Evolutionary conservation across 345 rosid species (phyloP).

Genomic region (Jatropha curcas): DNA sequence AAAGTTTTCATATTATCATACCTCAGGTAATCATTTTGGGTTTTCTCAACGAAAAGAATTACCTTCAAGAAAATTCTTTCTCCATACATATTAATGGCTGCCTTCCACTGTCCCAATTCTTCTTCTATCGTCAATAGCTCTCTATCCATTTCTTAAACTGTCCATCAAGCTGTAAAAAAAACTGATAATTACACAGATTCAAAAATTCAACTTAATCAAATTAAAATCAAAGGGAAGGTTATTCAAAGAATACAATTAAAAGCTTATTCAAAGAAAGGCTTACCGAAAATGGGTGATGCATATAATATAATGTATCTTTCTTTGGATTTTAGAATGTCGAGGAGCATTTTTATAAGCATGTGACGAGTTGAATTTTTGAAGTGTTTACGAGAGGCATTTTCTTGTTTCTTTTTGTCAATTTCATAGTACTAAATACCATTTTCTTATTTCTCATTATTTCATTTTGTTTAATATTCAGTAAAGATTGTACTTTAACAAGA

Average conservation of each 20-base stretch:
- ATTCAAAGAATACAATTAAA: too few species aligned
- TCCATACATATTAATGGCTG: constrained; percentile 50
- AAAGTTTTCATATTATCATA: constrained; percentile 17
- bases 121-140: constrained; percentile 37
- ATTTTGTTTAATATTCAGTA: too few species aligned
- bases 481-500: too few species aligned
- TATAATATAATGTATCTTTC: background rate
- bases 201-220: background rate
- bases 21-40: constrained; percentile 53
- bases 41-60: constrained; percentile 32
- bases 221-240: too few species aligned
- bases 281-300: background rate
- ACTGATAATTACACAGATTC: background rate
- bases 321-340: background rate
- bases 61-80: constrained; percentile 45
- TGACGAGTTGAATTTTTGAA: background rate
- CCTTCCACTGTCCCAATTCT: constrained; percentile 67
- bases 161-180: constrained; percentile 6
- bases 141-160: constrained; percentile 43
- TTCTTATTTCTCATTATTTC: too few species aligned
- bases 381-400: background rate
- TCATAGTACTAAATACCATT: too few species aligned
- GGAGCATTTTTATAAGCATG: background rate
- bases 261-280: constrained; percentile 11
- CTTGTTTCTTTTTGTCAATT: too few species aligned